Base-by-base conservation (phyloP, 1,139 yeast species). In the Sugiyamaella novakii region DNA sequence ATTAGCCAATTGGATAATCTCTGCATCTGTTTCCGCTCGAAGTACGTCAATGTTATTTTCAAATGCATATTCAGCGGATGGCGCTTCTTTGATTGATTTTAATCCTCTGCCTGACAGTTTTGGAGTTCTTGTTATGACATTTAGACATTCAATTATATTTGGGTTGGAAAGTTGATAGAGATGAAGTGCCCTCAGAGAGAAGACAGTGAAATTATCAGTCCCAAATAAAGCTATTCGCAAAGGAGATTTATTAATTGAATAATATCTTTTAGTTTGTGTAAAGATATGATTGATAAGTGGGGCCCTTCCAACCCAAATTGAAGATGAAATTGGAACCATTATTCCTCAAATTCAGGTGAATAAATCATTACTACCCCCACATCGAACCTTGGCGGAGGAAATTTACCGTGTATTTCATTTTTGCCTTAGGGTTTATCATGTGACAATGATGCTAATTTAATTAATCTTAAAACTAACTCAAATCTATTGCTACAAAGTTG, bases 41-140 rank as follows among this genome's bases (percentile, higher is more conserved):
- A 74, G 63, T 1, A 83, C 63, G 1, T 68, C 64, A 2, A 80
- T 58, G 0, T 65, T 66, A 12, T 68, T 44, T 1, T 57, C 46
- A 2, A 55, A 28, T 2, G 83, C 79, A 57, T 59, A 73, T 1
- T 58, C 55, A 0, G 80, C 83, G 2, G 87, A 74, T 1, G 87
- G 85, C 0, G 83, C 76, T 38, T 80, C 85, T 18, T 66, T 68
- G 7, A 75, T 51, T 1, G 61, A 59, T 45, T 75, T 75, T 54
- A 77, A 64, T 27, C 80, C 79, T 40, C 95, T 68, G 0, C 97
- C 97, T n/a, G 83, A 74, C 6, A 75, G 77, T 61, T 88, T 91
- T 1, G 87, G 78, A 4, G 75, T 69, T 46, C 92, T 69, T 0
- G 95, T 80, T 4, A 87, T 78, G 8, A 87, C 78, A 55, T 84